Evolutionary conservation across 306 rosid species (phyloP), one percentile per base, ranked within the genome.

Genomic region (Abrus pulchellus): DNA sequence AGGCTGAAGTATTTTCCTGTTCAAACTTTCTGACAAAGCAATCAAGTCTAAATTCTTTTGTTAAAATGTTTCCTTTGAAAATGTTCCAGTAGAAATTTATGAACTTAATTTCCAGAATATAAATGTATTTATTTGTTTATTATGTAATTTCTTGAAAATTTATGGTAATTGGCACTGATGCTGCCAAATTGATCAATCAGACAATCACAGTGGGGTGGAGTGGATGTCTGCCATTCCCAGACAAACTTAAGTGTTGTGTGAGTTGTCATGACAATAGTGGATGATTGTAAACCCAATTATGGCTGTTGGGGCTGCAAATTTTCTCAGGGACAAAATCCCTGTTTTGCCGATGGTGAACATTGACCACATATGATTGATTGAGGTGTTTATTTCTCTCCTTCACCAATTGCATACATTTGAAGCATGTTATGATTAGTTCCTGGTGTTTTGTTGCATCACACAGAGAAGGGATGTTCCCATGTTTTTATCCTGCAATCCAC

Each of bases 1-100:
- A 80, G 72, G 53, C 52, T 64, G 83, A 43, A 75, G 45, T 57
- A 40, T 41, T 62, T 86, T 69, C 38, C 1, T 28, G 54, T 62
- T 74, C 84, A 48, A 62, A 41, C 52, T 30, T 32, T 83, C n/a
- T 32, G 62, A 52, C 55, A 44, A 32, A 59, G 41, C 50, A 33
- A 59, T 59, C 8, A 14, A 32, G 13, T 76, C 9, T 20, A 77
- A 20, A 20, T 76, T 76, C 72, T 33, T 56, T 27, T 47, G 33
- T 48, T 69, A 44, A 47, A 60, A 38, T 54, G 82, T 40, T 75
- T 54, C 63, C 68, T 55, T 53, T 27, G 72, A 55, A 68, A 56
- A 41, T 50, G 50, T 56, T 60, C 36, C 47, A 20, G 69, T 43
- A 52, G 55, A 48, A 83, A 5, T 65, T 48, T 57, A 49, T 75